Evolutionary conservation across 371 early-diverging fungal species (phyloP).

Genomic region (Mortierella sp.): DNA sequence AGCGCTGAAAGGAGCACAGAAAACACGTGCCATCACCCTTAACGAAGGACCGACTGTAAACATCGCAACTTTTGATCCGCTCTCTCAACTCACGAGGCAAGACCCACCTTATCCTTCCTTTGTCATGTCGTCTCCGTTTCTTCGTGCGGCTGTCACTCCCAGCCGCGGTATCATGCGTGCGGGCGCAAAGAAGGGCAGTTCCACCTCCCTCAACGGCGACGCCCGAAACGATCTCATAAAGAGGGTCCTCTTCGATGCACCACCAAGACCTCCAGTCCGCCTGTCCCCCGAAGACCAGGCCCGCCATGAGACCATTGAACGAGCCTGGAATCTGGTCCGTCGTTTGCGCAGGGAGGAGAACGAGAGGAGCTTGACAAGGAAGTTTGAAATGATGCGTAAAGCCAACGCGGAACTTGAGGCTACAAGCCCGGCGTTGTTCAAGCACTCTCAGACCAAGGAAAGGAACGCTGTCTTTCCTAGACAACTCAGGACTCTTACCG

Average conservation of each 20-base stretch:
- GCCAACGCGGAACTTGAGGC: conserved; percentile 79
- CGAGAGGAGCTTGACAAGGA: conserved; percentile 68
- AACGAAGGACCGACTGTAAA: too few species aligned
- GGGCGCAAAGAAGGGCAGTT: conserved; percentile 33
- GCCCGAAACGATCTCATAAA: conserved; percentile 78
- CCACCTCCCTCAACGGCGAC: conserved; percentile 60
- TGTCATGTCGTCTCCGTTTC: conserved; percentile 47
- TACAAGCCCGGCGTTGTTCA: conserved; percentile 70
- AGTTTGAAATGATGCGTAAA: conserved; percentile 75
- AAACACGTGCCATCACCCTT: neutral
- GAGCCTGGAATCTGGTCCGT: conserved; percentile 77
- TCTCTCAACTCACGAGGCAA: too few species aligned
- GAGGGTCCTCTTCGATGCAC: conserved; percentile 75
- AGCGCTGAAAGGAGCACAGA: neutral
- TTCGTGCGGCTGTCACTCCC: conserved; percentile 33
- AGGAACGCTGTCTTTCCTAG: conserved; percentile 76
- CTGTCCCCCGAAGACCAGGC: conserved; percentile 64
- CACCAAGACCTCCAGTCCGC: conserved; percentile 57
- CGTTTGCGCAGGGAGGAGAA: conserved; percentile 68
- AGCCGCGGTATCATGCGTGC: conserved; percentile 35
- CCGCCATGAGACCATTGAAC: conserved; percentile 79
- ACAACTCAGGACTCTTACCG: conserved; percentile 79
- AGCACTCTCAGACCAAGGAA: conserved; percentile 73
- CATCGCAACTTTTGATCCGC: too few species aligned
- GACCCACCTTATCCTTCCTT: neutral